These are phyloP conservation scores for Trichosporon faecale DNA, from an alignment of 1,284 basidiomycete species.

Conservation along the genomic window DNA sequence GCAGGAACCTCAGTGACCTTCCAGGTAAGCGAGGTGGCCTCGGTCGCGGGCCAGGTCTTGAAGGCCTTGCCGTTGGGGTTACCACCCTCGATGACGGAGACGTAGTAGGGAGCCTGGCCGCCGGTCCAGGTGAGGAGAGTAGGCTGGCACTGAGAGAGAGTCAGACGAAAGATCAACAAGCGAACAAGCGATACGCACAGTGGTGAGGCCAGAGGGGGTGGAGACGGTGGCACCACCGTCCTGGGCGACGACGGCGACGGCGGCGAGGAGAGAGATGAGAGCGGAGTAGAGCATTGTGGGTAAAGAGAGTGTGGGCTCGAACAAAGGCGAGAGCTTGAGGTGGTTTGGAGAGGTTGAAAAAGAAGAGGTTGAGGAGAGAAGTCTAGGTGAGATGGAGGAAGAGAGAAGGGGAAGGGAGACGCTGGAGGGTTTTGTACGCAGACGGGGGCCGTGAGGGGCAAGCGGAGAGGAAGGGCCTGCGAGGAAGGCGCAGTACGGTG, in stretches of 20 bases:
- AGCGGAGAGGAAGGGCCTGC: neutral
- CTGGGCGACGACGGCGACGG: slow-evolving; percentile 32
- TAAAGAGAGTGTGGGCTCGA: slow-evolving; percentile 12
- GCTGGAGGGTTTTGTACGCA: slow-evolving; percentile 5
- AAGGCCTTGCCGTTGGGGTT: slow-evolving; percentile 56
- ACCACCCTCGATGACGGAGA: slow-evolving; percentile 68
- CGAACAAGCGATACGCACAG: slow-evolving; percentile 17
- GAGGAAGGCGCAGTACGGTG: neutral
- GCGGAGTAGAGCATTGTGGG: slow-evolving; percentile 21
- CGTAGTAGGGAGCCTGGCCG: slow-evolving; percentile 63
- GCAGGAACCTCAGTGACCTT: slow-evolving; percentile 57
- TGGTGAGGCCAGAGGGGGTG: slow-evolving; percentile 56
- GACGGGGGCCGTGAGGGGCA: neutral
- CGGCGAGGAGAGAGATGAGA: slow-evolving; percentile 27
- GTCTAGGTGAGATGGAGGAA: slow-evolving; percentile 12
- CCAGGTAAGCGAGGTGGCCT: slow-evolving; percentile 62
- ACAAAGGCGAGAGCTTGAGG: slow-evolving; percentile 17
- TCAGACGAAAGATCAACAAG: neutral
- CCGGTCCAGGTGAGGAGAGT: slow-evolving; percentile 59
- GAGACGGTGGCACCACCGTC: slow-evolving; percentile 59
- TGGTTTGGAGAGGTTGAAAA: neutral
- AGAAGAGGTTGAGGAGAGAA: slow-evolving; percentile 7
- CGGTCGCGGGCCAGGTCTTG: neutral
- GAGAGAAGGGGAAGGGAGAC: slow-evolving; percentile 9
- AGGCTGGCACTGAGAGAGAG: slow-evolving; percentile 40